phyloP scores from a whole-genome alignment of 2,329 filamentous ascomycete genomes.

The Microsporum audouinii region DNA sequence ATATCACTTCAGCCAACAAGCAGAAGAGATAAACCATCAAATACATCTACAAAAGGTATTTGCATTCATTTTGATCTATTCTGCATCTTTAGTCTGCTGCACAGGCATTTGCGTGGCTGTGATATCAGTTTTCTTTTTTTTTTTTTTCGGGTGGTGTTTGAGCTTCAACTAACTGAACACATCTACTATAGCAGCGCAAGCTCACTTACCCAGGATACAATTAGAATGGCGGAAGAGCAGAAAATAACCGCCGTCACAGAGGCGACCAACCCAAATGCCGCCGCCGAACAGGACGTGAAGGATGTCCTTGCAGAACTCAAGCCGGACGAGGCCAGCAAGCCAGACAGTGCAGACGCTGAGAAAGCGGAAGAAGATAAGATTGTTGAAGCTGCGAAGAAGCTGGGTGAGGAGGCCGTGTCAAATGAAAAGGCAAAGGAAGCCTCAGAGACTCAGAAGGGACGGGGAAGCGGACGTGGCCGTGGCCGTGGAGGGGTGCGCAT shows the following conservation, averaged over 20 bases:
- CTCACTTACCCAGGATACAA: background rate
- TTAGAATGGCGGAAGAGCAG: constrained; percentile 29
- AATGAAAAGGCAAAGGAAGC: constrained; percentile 13
- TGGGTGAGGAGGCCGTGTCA: constrained; percentile 15
- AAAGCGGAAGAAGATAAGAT: constrained; percentile 25
- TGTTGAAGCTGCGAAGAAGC: constrained; percentile 14
- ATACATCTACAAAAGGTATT: background rate
- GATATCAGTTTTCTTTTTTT: background rate
- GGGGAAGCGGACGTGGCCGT: constrained; percentile 20
- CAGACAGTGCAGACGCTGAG: constrained; percentile 27
- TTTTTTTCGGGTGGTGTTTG: background rate
- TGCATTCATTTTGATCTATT: background rate
- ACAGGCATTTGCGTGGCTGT: background rate
- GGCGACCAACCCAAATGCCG: constrained; percentile 25
- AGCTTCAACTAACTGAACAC: background rate
- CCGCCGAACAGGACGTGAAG: constrained; percentile 38
- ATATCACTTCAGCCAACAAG: background rate
- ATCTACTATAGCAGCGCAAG: background rate
- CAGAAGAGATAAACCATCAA: background rate
- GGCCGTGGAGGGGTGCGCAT: constrained; percentile 19
- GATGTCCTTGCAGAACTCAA: constrained; percentile 37
- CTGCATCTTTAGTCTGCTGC: background rate
- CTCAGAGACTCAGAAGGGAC: constrained; percentile 18
- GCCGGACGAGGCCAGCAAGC: constrained; percentile 22
- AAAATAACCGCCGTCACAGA: constrained; percentile 20